Percentiles rank a stretch among this genome's conserved stretches.
Conservation (phyloP, 2,329 filamentous ascomycete species). For the Sclerotiophoma versabilis region DNA sequence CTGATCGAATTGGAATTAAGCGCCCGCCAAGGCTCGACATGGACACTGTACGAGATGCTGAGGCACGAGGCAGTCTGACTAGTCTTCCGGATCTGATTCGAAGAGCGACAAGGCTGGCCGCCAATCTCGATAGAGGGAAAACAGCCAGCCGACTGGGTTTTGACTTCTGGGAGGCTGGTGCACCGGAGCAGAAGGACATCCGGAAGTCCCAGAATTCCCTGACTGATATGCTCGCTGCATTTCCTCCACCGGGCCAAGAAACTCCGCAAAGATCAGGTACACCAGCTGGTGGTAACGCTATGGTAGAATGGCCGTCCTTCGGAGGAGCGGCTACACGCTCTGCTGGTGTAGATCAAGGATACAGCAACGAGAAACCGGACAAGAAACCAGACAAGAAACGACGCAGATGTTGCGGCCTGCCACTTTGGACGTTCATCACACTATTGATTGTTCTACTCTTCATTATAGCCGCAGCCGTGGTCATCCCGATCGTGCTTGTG, state of each 20-base stretch:
- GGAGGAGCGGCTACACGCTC: conserved; percentile 14
- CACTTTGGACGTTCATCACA: conserved; percentile 77
- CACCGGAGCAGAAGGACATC: conserved; percentile 39
- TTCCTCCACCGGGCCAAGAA: conserved; percentile 65
- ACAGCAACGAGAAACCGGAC: conserved; percentile 31
- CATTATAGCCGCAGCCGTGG: conserved; percentile 79
- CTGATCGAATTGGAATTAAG: conserved; percentile 51
- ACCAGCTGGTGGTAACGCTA: conserved; percentile 38
- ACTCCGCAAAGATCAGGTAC: conserved; percentile 43
- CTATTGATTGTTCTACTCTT: conserved; percentile 70
- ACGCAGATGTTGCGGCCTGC: conserved; percentile 82
- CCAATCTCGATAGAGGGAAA: conserved; percentile 84
- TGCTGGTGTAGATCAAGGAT: conserved; percentile 5
- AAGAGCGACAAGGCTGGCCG: conserved; percentile 83
- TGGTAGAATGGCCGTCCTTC: conserved; percentile 42
- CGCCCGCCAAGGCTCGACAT: conserved; percentile 80
- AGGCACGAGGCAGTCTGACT: conserved; percentile 86
- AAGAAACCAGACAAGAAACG: conserved; percentile 48
- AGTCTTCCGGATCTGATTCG: conserved; percentile 90
- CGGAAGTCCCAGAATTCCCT: conserved; percentile 59
- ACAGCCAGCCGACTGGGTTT: conserved; percentile 67
- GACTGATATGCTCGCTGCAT: conserved; percentile 70
- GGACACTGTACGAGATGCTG: conserved; percentile 79
- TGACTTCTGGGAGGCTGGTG: conserved; percentile 55
- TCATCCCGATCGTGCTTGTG: conserved; percentile 75